A percentile compares a stretch with the other conserved stretches of the same genome.
phyloP scores from a whole-genome alignment of 306 rosid genomes.

The Corylus avellana region DNA sequence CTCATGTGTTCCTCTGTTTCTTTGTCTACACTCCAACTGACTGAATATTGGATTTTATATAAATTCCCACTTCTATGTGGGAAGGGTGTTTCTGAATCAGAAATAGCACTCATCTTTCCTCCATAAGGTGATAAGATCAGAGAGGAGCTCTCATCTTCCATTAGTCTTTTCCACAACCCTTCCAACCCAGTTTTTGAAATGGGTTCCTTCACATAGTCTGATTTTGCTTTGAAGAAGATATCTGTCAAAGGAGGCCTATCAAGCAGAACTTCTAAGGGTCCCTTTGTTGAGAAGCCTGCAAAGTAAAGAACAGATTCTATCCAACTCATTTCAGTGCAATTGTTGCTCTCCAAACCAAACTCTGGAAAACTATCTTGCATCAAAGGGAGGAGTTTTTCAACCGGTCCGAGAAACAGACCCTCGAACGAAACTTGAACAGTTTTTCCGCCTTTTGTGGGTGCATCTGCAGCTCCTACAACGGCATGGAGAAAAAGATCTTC shows the following conservation, averaged over 20 bases:
- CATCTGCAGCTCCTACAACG: neutral
- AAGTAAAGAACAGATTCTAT: conserved; percentile 4
- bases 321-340: conserved; percentile 9
- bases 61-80: conserved; percentile 43
- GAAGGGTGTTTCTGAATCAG: conserved; percentile 39
- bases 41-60: conserved; percentile 13
- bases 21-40: neutral
- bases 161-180: conserved; percentile 6
- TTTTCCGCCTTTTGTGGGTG: neutral
- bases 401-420: neutral
- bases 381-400: neutral
- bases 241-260: neutral
- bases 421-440: neutral
- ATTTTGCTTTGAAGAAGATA: neutral
- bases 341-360: neutral
- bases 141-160: neutral
- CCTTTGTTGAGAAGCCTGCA: neutral
- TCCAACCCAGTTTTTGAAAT: conserved; percentile 8
- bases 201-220: conserved; percentile 6
- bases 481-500: conserved; percentile 8
- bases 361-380: neutral
- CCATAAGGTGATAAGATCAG: conserved; percentile 47
- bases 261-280: neutral
- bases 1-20: conserved; percentile 27
- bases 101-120: conserved; percentile 41